A percentile compares a stretch with the other conserved stretches of the same genome.
These are phyloP conservation scores for Vaucheria bursata DNA, from an alignment of 352 stramenopile genomes.

Conservation along the genomic window DNA sequence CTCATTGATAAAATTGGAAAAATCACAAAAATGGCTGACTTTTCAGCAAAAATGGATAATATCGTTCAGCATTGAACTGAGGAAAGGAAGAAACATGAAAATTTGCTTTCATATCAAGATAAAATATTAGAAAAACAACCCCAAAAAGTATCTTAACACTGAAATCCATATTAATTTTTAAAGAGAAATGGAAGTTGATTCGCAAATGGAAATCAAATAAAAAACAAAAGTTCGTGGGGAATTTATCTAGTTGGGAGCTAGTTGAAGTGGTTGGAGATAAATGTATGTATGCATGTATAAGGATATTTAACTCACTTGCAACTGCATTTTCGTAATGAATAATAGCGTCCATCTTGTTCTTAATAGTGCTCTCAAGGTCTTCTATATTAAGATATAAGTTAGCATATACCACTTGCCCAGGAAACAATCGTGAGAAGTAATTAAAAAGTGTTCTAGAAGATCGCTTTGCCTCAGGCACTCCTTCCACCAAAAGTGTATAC, in stretches of 20 bases:
- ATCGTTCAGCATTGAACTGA: no score
- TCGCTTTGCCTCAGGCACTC: slow-evolving; percentile 14
- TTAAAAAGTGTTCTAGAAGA: slow-evolving; percentile 18
- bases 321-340: slow-evolving; percentile 28
- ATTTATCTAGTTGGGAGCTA: not conserved
- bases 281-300: not conserved
- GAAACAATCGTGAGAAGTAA: slow-evolving; percentile 44
- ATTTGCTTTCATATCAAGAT: no score
- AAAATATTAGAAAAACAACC: no score
- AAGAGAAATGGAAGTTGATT: no score
- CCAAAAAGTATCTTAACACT: no score
- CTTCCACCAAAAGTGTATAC: slow-evolving; percentile 21
- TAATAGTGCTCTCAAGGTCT: slow-evolving; percentile 18
- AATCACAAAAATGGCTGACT: no score
- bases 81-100: no score
- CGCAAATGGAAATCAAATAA: no score
- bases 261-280: not conserved
- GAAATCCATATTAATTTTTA: no score
- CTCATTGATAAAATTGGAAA: no score
- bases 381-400: slow-evolving; percentile 30
- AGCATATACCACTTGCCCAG: slow-evolving; percentile 26
- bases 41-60: no score
- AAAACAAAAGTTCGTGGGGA: no score
- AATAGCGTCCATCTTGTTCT: slow-evolving; percentile 9
- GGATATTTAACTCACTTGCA: slow-evolving; percentile 11